Evolutionary conservation across 176 grass and related monocot species (phyloP), one percentile per base, ranked within the genome.

Genomic region (Saccharum officinarum): DNA sequence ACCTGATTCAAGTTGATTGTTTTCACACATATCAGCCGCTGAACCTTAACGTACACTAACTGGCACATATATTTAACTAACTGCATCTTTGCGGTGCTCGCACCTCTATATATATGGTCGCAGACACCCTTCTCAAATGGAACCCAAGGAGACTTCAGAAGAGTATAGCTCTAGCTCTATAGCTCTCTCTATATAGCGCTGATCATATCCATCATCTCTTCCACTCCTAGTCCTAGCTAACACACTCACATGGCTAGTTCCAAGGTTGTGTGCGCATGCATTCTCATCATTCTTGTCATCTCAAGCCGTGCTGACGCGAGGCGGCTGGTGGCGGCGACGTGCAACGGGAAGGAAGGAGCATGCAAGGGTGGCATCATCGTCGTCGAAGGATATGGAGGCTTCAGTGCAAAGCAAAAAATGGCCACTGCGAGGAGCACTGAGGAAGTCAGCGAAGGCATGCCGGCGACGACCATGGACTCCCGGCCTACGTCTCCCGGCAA

Each of bases 261-360:
- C 81, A 87, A 87, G 75, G 73, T 57, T 59, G 9, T 90, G 9
- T 83, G 61, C 75, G 31, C 75, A 75, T 90, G 75, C 75, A 80
- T 87, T 90, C 40, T 90, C 30, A 74, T 83, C 28, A 49, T 87
- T 18, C 8, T 90, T 50, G 17, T 83, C 68, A 10, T 86, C 46
- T 83, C 88, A 60, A 86, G 84, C 80, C 80, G 74, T n/a, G 84
- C 80, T 10, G 75, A 83, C 49, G 88, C 84, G 11, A 78, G 88
- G 84, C 47, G n/a, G 22, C 6, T 83, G 74, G 36, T 31, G 65
- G 44, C 0, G 34, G 45, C 34, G 59, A 11, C 20, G 3, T 38
- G 20, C 73, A 65, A 73, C 7, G 73, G 57, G 6, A 86, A 37
- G 34, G 83, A 82, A 30, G 78, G 61, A 39, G 23, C 71, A 77